A percentile compares a stretch with the other conserved stretches of the same genome.
phyloP scores from a whole-genome alignment of 805 yeast genomes.

The Blastobotrys terrestris region DNA sequence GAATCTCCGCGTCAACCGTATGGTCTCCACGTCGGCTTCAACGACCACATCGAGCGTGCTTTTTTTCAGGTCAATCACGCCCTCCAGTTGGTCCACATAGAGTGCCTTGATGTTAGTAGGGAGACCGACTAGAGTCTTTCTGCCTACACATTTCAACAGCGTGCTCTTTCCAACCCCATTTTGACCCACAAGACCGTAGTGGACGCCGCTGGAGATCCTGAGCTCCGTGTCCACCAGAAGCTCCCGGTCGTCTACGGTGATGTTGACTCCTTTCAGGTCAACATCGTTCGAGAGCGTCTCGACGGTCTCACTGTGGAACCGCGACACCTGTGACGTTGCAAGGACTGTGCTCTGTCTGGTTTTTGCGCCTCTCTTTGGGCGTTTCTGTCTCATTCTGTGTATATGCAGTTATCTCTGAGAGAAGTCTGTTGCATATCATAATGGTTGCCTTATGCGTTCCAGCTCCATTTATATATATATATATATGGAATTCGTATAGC shows the following conservation, averaged over 20 bases:
- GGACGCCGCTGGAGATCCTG: constrained; percentile 84
- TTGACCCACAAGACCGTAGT: constrained; percentile 96
- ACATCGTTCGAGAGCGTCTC: constrained; percentile 4
- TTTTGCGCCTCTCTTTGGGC: too few species aligned
- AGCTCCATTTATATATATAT: neutral
- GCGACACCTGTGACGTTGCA: constrained; percentile 2
- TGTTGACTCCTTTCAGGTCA: constrained; percentile 1
- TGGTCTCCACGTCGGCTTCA: neutral
- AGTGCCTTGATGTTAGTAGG: constrained; percentile 87
- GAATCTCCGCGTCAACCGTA: neutral
- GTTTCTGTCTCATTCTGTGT: neutral
- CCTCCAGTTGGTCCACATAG: constrained; percentile 73
- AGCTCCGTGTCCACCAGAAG: constrained; percentile 84
- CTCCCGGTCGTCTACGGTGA: constrained; percentile 75
- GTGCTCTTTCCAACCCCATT: constrained; percentile 99
- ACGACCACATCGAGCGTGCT: neutral
- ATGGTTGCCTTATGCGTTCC: too few species aligned
- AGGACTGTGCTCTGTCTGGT: neutral
- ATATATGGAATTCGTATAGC: neutral
- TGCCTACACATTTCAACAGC: constrained; percentile 90
- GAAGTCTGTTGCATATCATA: too few species aligned
- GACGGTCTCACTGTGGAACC: constrained; percentile 3
- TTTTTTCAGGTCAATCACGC: neutral
- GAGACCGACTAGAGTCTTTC: constrained; percentile 96
- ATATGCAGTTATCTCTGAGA: too few species aligned